Percentiles rank a stretch among this genome's conserved stretches.
Evolutionary conservation across 164 flowering plant genomes (phyloP).

Genomic region (Magnolia sinica): DNA sequence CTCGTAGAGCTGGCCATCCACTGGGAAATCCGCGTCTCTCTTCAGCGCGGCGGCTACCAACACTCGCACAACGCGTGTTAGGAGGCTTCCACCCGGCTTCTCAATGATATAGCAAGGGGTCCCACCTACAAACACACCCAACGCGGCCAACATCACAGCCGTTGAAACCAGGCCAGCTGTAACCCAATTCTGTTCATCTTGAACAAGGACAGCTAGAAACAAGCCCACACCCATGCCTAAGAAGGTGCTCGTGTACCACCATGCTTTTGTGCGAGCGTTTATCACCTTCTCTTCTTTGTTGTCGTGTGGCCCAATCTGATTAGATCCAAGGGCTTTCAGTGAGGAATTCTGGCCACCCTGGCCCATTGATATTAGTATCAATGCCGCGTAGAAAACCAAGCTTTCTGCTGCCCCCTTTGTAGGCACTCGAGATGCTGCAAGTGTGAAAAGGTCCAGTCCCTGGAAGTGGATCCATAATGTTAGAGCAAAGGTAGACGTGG

Average conservation of each 20-base stretch:
- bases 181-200: conserved; percentile 9
- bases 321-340: conserved; percentile 12
- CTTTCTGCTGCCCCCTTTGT: not conserved
- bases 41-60: not conserved
- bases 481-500: no score
- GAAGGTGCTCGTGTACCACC: conserved; percentile 20
- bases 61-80: not conserved
- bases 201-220: conserved; percentile 7
- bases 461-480: not conserved
- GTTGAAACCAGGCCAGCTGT: conserved; percentile 8
- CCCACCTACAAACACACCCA: conserved; percentile 4
- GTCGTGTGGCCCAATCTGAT: conserved; percentile 12
- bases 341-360: conserved; percentile 17
- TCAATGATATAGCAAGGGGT: not conserved
- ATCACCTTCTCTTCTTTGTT: not conserved
- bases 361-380: conserved; percentile 22
- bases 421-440: not conserved
- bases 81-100: conserved; percentile 8
- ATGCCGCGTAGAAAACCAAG: conserved; percentile 4
- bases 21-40: not conserved
- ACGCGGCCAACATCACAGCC: not conserved
- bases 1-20: not conserved
- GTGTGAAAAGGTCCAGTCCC: conserved; percentile 7
- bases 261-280: conserved; percentile 1
- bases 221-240: conserved; percentile 13